Percentiles rank a stretch among this genome's conserved stretches.
Conservation (phyloP, 2,329 filamentous ascomycete genomes). For the Raffaelea albimanens region DNA sequence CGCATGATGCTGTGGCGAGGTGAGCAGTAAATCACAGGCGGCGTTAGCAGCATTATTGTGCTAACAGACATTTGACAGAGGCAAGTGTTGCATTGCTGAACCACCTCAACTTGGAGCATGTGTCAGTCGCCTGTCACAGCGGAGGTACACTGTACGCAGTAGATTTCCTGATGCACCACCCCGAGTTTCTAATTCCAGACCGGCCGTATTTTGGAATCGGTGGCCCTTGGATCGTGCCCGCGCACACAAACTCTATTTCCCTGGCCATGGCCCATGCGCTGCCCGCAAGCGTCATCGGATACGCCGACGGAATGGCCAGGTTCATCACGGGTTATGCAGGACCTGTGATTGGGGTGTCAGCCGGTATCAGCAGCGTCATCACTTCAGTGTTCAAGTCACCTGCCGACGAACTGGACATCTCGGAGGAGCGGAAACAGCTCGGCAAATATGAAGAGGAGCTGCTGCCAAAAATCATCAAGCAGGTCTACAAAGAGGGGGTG, state of each 20-base stretch:
- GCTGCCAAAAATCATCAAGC: conserved; percentile 11
- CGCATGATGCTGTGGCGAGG: conserved; percentile 20
- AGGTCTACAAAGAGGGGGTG: conserved; percentile 16
- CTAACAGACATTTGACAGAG: background rate
- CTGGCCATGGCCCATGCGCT: conserved; percentile 15
- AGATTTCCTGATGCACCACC: conserved; percentile 20
- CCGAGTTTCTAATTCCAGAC: conserved; percentile 17
- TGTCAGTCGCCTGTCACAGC: conserved; percentile 20
- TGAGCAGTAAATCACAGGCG: background rate
- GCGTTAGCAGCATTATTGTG: background rate
- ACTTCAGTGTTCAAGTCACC: background rate
- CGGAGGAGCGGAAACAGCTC: conserved; percentile 1
- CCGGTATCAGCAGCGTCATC: conserved; percentile 3
- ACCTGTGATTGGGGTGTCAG: conserved; percentile 10
- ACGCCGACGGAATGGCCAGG: conserved; percentile 13
- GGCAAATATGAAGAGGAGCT: conserved; percentile 15
- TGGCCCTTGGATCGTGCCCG: conserved; percentile 22
- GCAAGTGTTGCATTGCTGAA: conserved; percentile 21
- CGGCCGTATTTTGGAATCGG: conserved; percentile 19
- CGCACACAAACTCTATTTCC: conserved; percentile 14
- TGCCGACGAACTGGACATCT: background rate
- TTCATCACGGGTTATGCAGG: conserved; percentile 14
- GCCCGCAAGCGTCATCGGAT: conserved; percentile 13
- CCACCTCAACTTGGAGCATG: conserved; percentile 22
- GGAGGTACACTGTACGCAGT: conserved; percentile 22